Conservation (phyloP, 163 green algal species). For the Chloroidium sp. region DNA sequence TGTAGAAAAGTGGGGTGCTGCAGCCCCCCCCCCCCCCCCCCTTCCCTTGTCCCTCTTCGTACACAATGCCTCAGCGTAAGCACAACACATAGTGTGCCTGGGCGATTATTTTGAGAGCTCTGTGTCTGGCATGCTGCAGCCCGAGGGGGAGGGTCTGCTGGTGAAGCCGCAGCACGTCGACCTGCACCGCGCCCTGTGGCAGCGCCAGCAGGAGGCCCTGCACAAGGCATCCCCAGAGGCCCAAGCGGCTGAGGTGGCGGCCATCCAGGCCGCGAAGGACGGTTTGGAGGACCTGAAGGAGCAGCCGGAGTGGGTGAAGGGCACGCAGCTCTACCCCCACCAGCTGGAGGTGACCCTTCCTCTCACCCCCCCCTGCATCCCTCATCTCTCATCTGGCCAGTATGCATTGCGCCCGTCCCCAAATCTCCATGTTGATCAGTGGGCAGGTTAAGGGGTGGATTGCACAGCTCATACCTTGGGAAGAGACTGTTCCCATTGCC, state of each 20-base stretch:
- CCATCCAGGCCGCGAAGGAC: slow-evolving; percentile 7
- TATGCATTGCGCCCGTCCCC: neutral
- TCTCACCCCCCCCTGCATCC: neutral
- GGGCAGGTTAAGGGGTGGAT: no score
- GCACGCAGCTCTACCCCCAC: slow-evolving; percentile 48
- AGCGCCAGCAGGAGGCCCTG: slow-evolving; percentile 45
- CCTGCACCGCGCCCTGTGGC: slow-evolving; percentile 64
- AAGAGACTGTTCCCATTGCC: no score
- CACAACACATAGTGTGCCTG: no score
- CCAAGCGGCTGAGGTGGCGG: slow-evolving; percentile 18
- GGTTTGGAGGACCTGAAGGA: slow-evolving; percentile 8
- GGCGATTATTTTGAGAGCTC: no score
- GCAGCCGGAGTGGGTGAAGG: slow-evolving; percentile 29
- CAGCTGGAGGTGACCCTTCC: slow-evolving; percentile 48
- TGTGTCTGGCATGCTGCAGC: slow-evolving; percentile 8
- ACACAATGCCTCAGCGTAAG: no score
- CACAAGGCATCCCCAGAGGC: slow-evolving; percentile 17
- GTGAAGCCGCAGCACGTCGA: slow-evolving; percentile 38
- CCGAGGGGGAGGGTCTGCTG: slow-evolving; percentile 47
- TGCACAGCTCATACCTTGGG: no score
- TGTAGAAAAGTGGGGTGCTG: no score
- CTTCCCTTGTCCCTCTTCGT: no score
- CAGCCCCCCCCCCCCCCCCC: no score
- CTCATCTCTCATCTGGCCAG: neutral
- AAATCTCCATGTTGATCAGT: no score